Conservation (phyloP, 345 rosid genomes). For the Isatis tinctoria region DNA sequence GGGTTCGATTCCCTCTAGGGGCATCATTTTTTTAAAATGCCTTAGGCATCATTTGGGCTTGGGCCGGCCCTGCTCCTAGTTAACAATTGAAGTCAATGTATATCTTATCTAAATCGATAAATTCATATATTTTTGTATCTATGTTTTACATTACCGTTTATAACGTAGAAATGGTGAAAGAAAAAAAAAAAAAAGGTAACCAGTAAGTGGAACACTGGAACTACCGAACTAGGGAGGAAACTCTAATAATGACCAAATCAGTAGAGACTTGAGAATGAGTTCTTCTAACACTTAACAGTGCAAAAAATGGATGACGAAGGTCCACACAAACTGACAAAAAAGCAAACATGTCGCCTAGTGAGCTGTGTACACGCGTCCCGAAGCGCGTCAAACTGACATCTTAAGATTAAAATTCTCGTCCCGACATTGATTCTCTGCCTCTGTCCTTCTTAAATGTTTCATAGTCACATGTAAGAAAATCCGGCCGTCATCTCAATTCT, state of each 20-base stretch:
- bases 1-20: too few species aligned
- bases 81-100: neutral
- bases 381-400: constrained; percentile 19
- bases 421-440: constrained; percentile 35
- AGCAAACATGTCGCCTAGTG: constrained; percentile 20
- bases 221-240: neutral
- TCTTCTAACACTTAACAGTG: neutral
- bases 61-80: too few species aligned
- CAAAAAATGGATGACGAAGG: constrained; percentile 17
- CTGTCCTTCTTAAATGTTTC: constrained; percentile 21
- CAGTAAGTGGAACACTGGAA: neutral
- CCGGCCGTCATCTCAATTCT: constrained; percentile 17
- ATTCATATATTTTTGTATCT: too few species aligned
- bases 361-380: constrained; percentile 12
- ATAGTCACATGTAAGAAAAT: constrained; percentile 13
- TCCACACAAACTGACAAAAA: constrained; percentile 27
- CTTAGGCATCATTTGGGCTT: too few species aligned
- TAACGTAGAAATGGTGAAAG: neutral
- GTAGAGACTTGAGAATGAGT: neutral
- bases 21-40: too few species aligned
- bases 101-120: neutral
- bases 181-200: neutral
- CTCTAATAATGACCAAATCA: constrained; percentile 17
- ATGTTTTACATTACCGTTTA: neutral
- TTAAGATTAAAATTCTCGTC: constrained; percentile 17